A percentile compares a stretch with the other conserved stretches of the same genome.
phyloP scores from a whole-genome alignment of 371 early-diverging fungal species.

The Catenaria anguillulae region DNA sequence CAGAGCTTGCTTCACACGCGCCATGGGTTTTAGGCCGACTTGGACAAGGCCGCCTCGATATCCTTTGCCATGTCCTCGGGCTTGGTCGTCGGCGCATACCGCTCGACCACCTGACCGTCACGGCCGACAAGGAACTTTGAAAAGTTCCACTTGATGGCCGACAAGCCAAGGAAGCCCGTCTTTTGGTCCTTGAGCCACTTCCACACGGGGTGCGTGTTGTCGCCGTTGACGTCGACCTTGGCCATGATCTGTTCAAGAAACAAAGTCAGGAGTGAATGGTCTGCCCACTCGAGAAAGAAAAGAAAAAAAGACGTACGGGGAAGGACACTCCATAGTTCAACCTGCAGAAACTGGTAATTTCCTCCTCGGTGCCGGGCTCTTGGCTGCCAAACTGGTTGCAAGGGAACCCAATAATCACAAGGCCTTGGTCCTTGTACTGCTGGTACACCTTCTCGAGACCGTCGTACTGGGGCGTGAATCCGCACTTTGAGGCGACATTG shows the following conservation, averaged over 20 bases:
- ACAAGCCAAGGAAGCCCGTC: constrained; percentile 13
- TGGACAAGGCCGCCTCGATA: constrained; percentile 8
- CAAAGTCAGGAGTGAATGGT: constrained; percentile 43
- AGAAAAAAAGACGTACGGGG: constrained; percentile 23
- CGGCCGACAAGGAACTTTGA: constrained; percentile 43
- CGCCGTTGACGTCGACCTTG: constrained; percentile 18
- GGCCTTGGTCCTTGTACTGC: constrained; percentile 59
- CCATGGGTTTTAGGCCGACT: not conserved
- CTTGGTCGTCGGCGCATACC: constrained; percentile 28
- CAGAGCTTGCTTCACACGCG: too few species aligned
- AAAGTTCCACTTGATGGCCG: constrained; percentile 21
- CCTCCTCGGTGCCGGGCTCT: constrained; percentile 25
- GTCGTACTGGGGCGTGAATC: constrained; percentile 74
- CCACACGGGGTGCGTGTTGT: constrained; percentile 19
- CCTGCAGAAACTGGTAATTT: constrained; percentile 50
- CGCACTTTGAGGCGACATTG: constrained; percentile 94
- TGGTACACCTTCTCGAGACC: constrained; percentile 67
- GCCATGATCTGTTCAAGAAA: constrained; percentile 45
- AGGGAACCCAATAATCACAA: constrained; percentile 67
- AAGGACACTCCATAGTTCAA: not conserved
- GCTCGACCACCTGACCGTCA: constrained; percentile 31
- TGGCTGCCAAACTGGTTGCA: constrained; percentile 79
- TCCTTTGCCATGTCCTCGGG: constrained; percentile 19
- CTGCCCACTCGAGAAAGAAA: too few species aligned
- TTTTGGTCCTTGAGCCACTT: constrained; percentile 19